A percentile compares a stretch with the other conserved stretches of the same genome.
Evolutionary conservation across 2,329 filamentous ascomycete genomes (phyloP).

Genomic region (Ophiognomonia clavigignenti-juglandacearum): DNA sequence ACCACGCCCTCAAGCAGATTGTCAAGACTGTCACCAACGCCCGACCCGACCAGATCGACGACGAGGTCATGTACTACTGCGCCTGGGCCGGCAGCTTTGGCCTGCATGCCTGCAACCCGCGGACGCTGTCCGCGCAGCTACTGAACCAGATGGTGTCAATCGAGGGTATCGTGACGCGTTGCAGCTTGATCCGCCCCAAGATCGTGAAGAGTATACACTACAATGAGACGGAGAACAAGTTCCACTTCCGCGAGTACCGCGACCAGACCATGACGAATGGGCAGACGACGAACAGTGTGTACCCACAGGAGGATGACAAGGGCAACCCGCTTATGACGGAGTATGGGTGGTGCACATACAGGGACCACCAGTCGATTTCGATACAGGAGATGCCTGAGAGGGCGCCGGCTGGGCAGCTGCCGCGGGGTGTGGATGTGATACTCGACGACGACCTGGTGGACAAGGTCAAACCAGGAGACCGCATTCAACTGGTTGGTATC

Average conservation of each 20-base stretch:
- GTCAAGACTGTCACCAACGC: slow-evolving; percentile 63
- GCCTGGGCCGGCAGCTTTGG: slow-evolving; percentile 97
- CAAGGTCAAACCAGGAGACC: slow-evolving; percentile 88
- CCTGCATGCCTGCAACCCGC: slow-evolving; percentile 88
- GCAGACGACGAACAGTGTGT: slow-evolving; percentile 83
- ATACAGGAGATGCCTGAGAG: slow-evolving; percentile 99
- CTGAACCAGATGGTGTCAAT: slow-evolving; percentile 96
- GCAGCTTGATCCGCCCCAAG: slow-evolving; percentile 91
- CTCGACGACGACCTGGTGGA: slow-evolving; percentile 96
- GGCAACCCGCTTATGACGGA: slow-evolving; percentile 91
- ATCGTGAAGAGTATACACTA: slow-evolving; percentile 98
- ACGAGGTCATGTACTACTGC: slow-evolving; percentile 88
- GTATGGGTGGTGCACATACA: slow-evolving; percentile 92
- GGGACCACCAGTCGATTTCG: slow-evolving; percentile 95
- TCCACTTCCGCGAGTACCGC: slow-evolving; percentile 83
- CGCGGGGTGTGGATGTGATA: slow-evolving; percentile 92
- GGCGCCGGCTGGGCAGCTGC: slow-evolving; percentile 90
- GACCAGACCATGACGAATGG: slow-evolving; percentile 98
- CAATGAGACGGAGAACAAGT: slow-evolving; percentile 80
- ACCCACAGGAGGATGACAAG: slow-evolving; percentile 88
- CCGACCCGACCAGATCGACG: slow-evolving; percentile 67
- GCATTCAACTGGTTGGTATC: slow-evolving; percentile 94
- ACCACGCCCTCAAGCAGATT: slow-evolving; percentile 83
- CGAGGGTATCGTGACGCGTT: slow-evolving; percentile 95
- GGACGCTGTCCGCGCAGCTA: slow-evolving; percentile 82